phyloP scores from a whole-genome alignment of 345 rosid species.

The Combretum micranthum region DNA sequence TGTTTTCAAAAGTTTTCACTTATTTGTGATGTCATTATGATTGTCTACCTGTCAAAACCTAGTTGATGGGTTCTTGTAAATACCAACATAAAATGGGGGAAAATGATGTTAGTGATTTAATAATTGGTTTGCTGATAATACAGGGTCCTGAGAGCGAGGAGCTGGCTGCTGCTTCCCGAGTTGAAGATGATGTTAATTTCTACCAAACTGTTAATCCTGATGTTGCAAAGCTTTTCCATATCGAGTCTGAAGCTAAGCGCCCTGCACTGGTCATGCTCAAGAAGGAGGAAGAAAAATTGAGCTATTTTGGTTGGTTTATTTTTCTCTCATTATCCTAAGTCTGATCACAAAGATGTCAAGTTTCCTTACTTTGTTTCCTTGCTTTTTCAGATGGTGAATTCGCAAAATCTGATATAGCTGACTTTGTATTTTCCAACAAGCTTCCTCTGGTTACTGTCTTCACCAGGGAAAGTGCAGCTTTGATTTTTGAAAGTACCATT shows the following conservation, averaged over 20 bases:
- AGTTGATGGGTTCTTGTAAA: neutral
- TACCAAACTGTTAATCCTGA: conserved; percentile 84
- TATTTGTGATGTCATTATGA: too few species aligned
- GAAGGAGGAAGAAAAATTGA: conserved; percentile 80
- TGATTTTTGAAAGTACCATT: conserved; percentile 75
- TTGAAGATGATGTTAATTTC: conserved; percentile 86
- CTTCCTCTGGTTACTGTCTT: conserved; percentile 79
- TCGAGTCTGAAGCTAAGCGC: conserved; percentile 63
- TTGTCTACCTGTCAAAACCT: too few species aligned
- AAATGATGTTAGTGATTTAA: neutral
- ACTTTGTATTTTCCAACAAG: conserved; percentile 73
- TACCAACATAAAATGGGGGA: neutral
- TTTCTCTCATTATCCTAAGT: neutral
- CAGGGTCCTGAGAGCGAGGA: conserved; percentile 84
- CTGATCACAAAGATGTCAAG: neutral
- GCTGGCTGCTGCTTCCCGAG: conserved; percentile 78
- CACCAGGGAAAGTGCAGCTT: conserved; percentile 71
- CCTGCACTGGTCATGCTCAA: conserved; percentile 80
- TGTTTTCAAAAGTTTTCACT: too few species aligned
- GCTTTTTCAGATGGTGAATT: conserved; percentile 71
- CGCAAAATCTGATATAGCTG: conserved; percentile 59
- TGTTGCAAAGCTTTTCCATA: conserved; percentile 89
- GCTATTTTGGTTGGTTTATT: conserved; percentile 61
- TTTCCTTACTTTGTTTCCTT: neutral
- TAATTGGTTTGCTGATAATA: neutral